Evolutionary conservation across 1,284 basidiomycete species (phyloP), one percentile per base, ranked within the genome.

Genomic region (Fomitopsis palustris): DNA sequence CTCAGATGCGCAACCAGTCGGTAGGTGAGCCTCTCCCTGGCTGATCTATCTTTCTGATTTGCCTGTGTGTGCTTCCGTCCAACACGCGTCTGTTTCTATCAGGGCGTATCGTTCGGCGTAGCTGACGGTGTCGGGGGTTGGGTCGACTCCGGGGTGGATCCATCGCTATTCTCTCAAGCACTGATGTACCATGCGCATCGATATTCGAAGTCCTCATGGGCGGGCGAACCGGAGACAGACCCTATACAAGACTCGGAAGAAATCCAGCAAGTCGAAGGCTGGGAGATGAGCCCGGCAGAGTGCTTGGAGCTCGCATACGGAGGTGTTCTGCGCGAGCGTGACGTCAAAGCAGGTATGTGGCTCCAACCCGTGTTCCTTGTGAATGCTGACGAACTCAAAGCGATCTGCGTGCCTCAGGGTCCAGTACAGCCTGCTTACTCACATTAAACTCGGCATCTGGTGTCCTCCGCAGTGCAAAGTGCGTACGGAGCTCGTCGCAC

Each of bases 351-450:
- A 55, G 92, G 92, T 52, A 52, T 92, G 58, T 10, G 2, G 4
- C 42, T 29, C 29, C 7, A 66, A 82, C 70, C 14, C 27, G 14
- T 27, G 5, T 21, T 3, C 25, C 41, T 6, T 17, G 33, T 39
- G 25, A 27, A 52, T 49, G 56, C 39, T 23, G 39, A n/a, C 29
- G 31, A 35, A 31, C 49, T 35, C 1, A 29, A 27, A 25, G 47
- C 14, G 23, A 14, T 47, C 56, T 16, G 37, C 54, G 41, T 37
- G 4, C 57, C 54, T 3, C 64, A 93, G 93, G 94, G 54, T 93
- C 92, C 17, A 94, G 93, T 67, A 96, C 93, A 0, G 93, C 92
- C 16, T 93, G 91, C 68, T 73, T 96, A 33, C 71, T 94, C 29
- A 90, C 84, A 42, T 72, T 96, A 41, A 93, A 95, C 68, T 81